Evolutionary conservation across 352 stramenopile species (phyloP).

Genomic region (Aphanomyces cochlioides): DNA sequence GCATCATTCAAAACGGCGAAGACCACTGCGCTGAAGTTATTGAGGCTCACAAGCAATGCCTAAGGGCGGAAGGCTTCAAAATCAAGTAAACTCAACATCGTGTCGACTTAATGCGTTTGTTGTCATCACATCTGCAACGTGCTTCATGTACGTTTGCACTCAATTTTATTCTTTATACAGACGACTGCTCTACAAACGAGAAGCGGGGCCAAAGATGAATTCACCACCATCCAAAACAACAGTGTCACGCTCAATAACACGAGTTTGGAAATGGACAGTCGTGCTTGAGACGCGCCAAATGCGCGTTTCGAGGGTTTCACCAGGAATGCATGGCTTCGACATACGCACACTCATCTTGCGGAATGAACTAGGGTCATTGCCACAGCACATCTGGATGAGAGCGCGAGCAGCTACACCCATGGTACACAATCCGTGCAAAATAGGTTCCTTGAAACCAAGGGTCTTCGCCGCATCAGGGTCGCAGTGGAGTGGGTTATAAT

Average conservation of each 20-base stretch:
- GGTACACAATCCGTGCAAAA: conserved; percentile 93
- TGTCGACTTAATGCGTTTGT: too few species aligned
- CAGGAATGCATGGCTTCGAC: conserved; percentile 79
- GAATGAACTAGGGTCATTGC: conserved; percentile 60
- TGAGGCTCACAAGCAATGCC: conserved; percentile 95
- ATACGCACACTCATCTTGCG: conserved; percentile 87
- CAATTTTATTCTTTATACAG: background rate
- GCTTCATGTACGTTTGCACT: background rate
- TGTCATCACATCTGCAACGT: background rate
- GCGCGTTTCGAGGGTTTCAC: conserved; percentile 79
- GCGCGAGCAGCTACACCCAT: conserved; percentile 81
- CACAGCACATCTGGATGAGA: conserved; percentile 77
- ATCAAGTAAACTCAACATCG: conserved; percentile 62
- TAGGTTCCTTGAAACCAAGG: conserved; percentile 76
- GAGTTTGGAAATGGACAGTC: conserved; percentile 61
- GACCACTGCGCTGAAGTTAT: conserved; percentile 94
- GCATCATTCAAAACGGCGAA: conserved; percentile 89
- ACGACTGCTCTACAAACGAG: conserved; percentile 10
- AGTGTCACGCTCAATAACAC: conserved; percentile 68
- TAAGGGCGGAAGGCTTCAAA: conserved; percentile 95
- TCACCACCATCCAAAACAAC: conserved; percentile 77
- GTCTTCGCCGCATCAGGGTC: conserved; percentile 78
- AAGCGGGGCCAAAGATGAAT: conserved; percentile 48
- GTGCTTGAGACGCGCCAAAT: conserved; percentile 66
- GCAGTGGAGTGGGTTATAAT: conserved; percentile 95